Percentiles rank a stretch among this genome's conserved stretches.
These are phyloP conservation scores for Fonsecaea monophora DNA, from an alignment of 2,329 filamentous ascomycete species.

Conservation along the genomic window DNA sequence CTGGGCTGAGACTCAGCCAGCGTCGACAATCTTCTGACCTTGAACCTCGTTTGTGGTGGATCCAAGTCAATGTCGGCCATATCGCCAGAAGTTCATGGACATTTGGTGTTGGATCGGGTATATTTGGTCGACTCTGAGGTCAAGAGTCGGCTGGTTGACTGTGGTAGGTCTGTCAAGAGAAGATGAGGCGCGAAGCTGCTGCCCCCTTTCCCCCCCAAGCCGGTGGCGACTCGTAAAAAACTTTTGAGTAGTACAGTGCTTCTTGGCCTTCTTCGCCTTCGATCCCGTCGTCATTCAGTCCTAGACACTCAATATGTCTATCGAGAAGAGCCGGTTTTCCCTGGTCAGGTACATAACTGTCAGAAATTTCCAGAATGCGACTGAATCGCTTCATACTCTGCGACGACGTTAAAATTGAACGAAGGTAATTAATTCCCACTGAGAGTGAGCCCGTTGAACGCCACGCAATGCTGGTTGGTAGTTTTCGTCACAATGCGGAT, in stretches of 20 bases:
- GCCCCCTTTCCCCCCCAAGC: no score
- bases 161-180: neutral
- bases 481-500: conserved; percentile 7
- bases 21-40: conserved; percentile 27
- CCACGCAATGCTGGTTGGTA: neutral
- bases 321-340: conserved; percentile 34
- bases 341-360: conserved; percentile 21
- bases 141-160: conserved; percentile 29
- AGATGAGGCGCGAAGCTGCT: no score
- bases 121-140: conserved; percentile 14
- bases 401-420: conserved; percentile 40
- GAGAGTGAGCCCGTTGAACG: conserved; percentile 7
- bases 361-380: conserved; percentile 42
- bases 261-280: conserved; percentile 14
- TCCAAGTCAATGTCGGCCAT: conserved; percentile 37
- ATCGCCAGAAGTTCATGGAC: conserved; percentile 35
- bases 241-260: conserved; percentile 5
- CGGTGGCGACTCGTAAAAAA: no score
- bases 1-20: conserved; percentile 20
- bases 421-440: conserved; percentile 36
- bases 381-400: conserved; percentile 43
- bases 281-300: conserved; percentile 26
- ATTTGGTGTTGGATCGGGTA: conserved; percentile 1
- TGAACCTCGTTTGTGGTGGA: conserved; percentile 30
- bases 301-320: conserved; percentile 40